phyloP scores from a whole-genome alignment of 1,284 basidiomycete species.

The Erythrobasidium hasegawianum region DNA sequence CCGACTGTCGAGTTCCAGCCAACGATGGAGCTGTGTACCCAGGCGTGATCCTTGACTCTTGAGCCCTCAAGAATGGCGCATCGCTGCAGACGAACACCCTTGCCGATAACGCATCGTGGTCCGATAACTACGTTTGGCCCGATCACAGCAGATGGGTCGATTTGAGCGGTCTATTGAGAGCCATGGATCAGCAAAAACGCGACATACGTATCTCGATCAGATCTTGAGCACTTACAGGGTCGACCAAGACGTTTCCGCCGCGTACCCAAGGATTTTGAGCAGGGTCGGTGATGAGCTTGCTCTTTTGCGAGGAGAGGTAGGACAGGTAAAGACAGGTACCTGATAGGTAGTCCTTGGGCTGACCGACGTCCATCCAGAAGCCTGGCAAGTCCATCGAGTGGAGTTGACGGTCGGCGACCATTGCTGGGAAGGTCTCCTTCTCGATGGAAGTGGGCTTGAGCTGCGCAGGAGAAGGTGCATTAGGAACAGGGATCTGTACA shows the following conservation, averaged over 20 bases:
- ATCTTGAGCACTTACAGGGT: constrained; percentile 43
- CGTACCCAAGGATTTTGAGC: constrained; percentile 54
- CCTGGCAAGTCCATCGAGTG: constrained; percentile 56
- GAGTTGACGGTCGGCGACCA: constrained; percentile 54
- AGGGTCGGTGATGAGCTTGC: constrained; percentile 52
- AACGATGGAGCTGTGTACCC: constrained; percentile 55
- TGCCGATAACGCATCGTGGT: constrained; percentile 54
- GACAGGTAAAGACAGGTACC: constrained; percentile 57
- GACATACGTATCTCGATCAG: too few relatives aligned
- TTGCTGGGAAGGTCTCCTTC: constrained; percentile 56
- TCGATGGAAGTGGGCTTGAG: constrained; percentile 57
- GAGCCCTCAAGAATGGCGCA: constrained; percentile 54
- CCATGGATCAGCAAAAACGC: too few relatives aligned
- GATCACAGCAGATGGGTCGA: constrained; percentile 53
- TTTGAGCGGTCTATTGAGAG: constrained; percentile 53
- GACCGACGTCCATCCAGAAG: constrained; percentile 58
- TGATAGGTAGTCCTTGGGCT: constrained; percentile 52
- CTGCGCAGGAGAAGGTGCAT: constrained; percentile 38
- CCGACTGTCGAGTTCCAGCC: constrained; percentile 57
- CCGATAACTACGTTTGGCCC: constrained; percentile 57
- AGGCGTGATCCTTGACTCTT: constrained; percentile 55
- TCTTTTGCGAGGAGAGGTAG: constrained; percentile 53
- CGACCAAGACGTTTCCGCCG: constrained; percentile 54
- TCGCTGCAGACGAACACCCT: constrained; percentile 55
- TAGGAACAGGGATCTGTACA: not conserved